Conservation (phyloP, 129 eudicot species). For the Saussurea involucrata region DNA sequence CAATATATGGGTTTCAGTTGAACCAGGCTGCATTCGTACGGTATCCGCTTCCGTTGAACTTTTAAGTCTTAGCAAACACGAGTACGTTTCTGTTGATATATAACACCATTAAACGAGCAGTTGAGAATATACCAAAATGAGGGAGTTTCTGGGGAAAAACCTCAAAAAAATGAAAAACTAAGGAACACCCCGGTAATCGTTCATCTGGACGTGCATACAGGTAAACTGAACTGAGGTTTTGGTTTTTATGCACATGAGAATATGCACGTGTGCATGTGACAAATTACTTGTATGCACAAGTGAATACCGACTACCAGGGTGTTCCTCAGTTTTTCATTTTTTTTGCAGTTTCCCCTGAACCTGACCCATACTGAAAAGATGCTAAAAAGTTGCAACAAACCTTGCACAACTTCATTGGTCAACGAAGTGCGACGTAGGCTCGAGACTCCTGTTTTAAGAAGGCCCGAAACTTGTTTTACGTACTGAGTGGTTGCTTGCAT, state of each 20-base stretch:
- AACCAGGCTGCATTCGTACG: slow-evolving; percentile 79
- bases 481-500: slow-evolving; percentile 76
- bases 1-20: slow-evolving; percentile 76
- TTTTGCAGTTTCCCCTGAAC: too few relatives aligned
- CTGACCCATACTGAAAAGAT: too few relatives aligned
- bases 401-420: slow-evolving; percentile 64
- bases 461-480: slow-evolving; percentile 74
- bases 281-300: too few relatives aligned
- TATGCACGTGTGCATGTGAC: too few relatives aligned
- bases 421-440: slow-evolving; percentile 64
- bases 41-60: slow-evolving; percentile 72
- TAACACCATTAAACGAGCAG: neutral
- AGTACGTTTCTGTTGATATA: slow-evolving; percentile 49
- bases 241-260: too few relatives aligned
- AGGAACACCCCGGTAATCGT: too few relatives aligned
- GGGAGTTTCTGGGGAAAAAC: too few relatives aligned
- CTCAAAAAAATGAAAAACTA: too few relatives aligned
- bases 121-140: slow-evolving; percentile 11
- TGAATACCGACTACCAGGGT: too few relatives aligned
- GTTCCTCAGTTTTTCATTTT: too few relatives aligned
- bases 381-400: slow-evolving; percentile 21
- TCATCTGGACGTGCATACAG: too few relatives aligned
- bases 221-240: too few relatives aligned
- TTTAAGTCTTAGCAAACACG: slow-evolving; percentile 65
- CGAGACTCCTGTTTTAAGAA: slow-evolving; percentile 63